Percentiles rank a stretch among this genome's conserved stretches.
Conservation (phyloP, 768 basidiomycete species). For the Lactarius indigo region DNA sequence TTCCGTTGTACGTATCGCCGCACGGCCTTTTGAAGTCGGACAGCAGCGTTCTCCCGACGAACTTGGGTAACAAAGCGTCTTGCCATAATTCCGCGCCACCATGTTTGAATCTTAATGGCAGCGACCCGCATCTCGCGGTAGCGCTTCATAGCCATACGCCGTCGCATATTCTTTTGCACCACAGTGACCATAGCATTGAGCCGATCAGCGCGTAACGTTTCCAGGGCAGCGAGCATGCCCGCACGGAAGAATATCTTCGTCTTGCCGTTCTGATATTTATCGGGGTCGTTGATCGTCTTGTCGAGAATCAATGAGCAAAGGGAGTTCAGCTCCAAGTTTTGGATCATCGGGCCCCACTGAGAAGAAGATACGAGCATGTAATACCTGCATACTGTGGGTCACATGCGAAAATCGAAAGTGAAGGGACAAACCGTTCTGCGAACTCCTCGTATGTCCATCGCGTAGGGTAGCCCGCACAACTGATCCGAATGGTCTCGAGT, state of each 20-base stretch:
- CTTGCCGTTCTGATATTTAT: constrained; percentile 95
- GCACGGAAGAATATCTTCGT: constrained; percentile 99
- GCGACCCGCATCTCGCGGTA: constrained; percentile 69
- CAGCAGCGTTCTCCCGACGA: constrained; percentile 70
- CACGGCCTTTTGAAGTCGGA: constrained; percentile 67
- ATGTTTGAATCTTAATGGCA: constrained; percentile 85
- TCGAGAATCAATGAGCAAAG: constrained; percentile 85
- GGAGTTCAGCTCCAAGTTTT: constrained; percentile 69
- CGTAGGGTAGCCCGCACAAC: constrained; percentile 97
- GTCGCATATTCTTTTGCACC: constrained; percentile 95
- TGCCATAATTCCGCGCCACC: constrained; percentile 90
- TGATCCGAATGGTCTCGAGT: constrained; percentile 96
- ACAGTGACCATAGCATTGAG: constrained; percentile 90
- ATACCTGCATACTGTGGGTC: constrained; percentile 53
- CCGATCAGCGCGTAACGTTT: constrained; percentile 82
- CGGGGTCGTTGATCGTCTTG: constrained; percentile 84
- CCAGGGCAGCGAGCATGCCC: constrained; percentile 95
- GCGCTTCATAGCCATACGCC: constrained; percentile 76
- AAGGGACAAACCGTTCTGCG: constrained; percentile 75
- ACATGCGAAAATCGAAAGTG: neutral
- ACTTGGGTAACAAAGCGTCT: constrained; percentile 65
- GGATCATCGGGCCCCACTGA: constrained; percentile 84
- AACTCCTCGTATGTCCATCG: constrained; percentile 99
- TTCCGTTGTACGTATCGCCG: constrained; percentile 73
- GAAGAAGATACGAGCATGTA: constrained; percentile 92